phyloP scores from a whole-genome alignment of 345 rosid genomes.

The Eucalyptus pauciflora region DNA sequence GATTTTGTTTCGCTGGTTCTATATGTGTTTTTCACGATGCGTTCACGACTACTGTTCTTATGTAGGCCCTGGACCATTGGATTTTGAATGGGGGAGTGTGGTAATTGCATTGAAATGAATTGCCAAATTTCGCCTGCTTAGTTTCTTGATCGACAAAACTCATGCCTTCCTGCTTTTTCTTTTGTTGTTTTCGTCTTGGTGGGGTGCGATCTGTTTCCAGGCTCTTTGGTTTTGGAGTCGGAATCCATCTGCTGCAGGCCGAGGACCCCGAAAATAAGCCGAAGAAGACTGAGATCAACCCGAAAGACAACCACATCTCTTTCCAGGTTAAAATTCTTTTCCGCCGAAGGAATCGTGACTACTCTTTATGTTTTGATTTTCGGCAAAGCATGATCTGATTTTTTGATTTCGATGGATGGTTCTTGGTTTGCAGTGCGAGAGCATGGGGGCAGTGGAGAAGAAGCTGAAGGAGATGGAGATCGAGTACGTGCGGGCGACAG shows the following conservation, averaged over 20 bases:
- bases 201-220: neutral
- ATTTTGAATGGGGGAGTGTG: neutral
- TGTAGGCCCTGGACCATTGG: neutral
- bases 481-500: constrained; percentile 37
- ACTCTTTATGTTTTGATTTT: too few relatives aligned
- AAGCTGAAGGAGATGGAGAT: constrained; percentile 57
- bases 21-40: neutral
- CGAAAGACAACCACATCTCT: constrained; percentile 9
- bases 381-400: too few relatives aligned
- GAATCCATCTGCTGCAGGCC: constrained; percentile 6
- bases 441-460: constrained; percentile 73
- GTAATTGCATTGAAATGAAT: neutral
- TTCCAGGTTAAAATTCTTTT: neutral
- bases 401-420: neutral
- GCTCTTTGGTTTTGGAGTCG: constrained; percentile 6
- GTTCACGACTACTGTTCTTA: neutral
- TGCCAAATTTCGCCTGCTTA: neutral
- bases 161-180: neutral
- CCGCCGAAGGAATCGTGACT: neutral
- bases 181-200: neutral
- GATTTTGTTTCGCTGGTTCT: neutral
- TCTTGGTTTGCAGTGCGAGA: constrained; percentile 41
- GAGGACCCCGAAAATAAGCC: neutral
- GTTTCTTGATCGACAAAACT: neutral
- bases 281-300: constrained; percentile 1